These are phyloP conservation scores for Pezicula carpinea DNA, from an alignment of 2,329 filamentous ascomycete species.

Conservation along the genomic window DNA sequence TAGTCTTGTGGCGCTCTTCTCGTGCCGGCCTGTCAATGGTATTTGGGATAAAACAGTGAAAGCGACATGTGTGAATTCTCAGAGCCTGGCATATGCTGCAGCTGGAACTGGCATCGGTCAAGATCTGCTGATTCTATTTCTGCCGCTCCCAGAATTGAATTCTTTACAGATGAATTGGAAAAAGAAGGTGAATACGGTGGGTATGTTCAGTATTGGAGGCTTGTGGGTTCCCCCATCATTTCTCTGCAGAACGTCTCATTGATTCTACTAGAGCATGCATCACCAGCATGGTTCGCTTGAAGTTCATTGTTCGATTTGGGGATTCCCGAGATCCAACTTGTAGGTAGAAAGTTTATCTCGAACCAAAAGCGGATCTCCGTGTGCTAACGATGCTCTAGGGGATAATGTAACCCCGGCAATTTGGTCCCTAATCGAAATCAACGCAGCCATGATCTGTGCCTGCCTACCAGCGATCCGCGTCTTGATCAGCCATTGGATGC, in stretches of 20 bases:
- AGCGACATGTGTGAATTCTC: conserved; percentile 51
- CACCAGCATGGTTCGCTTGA: conserved; percentile 20
- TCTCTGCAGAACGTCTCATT: background rate
- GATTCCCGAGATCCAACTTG: conserved; percentile 18
- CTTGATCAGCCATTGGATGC: conserved; percentile 3
- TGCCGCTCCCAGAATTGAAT: conserved; percentile 61
- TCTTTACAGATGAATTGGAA: conserved; percentile 57
- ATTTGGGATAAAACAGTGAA: conserved; percentile 11
- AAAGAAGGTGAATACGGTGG: conserved; percentile 62
- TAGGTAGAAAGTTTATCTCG: conserved; percentile 7
- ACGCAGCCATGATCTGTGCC: conserved; percentile 22
- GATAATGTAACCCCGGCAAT: conserved; percentile 20
- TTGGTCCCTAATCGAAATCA: conserved; percentile 25
- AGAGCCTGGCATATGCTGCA: conserved; percentile 61
- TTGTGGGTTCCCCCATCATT: conserved; percentile 45
- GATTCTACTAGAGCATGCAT: conserved; percentile 14
- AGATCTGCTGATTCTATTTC: conserved; percentile 60
- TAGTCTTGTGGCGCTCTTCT: conserved; percentile 12
- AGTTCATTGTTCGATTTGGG: conserved; percentile 16
- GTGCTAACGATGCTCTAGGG: conserved; percentile 8
- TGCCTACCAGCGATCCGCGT: conserved; percentile 21
- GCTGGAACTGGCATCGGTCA: conserved; percentile 65
- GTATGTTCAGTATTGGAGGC: conserved; percentile 63
- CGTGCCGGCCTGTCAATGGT: conserved; percentile 16
- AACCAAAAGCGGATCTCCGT: background rate